Evolutionary conservation across 352 stramenopile genomes (phyloP), one percentile per base, ranked within the genome.

Genomic region (Elongisporangium anandrum): DNA sequence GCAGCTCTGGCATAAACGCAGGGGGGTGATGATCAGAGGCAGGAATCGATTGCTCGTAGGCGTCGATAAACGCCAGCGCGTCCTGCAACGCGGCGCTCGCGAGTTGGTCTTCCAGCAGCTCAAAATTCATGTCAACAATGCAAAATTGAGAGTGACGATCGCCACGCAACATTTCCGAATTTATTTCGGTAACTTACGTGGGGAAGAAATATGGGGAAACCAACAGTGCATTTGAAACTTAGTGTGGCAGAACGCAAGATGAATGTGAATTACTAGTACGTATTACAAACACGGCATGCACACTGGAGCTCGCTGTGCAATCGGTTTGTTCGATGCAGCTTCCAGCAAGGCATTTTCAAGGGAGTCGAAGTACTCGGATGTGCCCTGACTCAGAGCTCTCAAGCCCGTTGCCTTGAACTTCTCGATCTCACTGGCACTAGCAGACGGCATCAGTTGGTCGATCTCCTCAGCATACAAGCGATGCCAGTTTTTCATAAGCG

Each of bases 41-140:
- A 41, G 4, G 29, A 2, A 8, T 8, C 5, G 29, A 41, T 4
- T 1, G 19, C 10, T 38, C 29, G n/a, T 49, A 68, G 2, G 56
- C 53, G 1, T 68, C 62, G 20, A 68, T 61, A 52, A 68, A 61
- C 7, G 62, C 52, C n/a, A 68, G 20, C 8, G 57, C 57, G 34
- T 68, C 62, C 47, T 57, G 52, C 47, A 64, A 21, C 13, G 59
- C 47, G 3, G 23, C 19, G 13, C 9, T 47, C 10, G 57, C 56
- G 17, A 57, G 56, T 2, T 8, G 29, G 1, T 41, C 29, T 4
- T 41, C 29, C 29, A 41, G 29, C 29, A 41, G 29, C 29, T 41
- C 29, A 41, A 13, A 41, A 8, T 12, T 45, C 34, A 45, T 45
- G 34, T 34, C 34, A 17, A 12, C 7, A 45, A 45, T 17, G 10